Evolutionary conservation across 2,329 filamentous ascomycete species (phyloP).

Genomic region (Epichloe uncinata): DNA sequence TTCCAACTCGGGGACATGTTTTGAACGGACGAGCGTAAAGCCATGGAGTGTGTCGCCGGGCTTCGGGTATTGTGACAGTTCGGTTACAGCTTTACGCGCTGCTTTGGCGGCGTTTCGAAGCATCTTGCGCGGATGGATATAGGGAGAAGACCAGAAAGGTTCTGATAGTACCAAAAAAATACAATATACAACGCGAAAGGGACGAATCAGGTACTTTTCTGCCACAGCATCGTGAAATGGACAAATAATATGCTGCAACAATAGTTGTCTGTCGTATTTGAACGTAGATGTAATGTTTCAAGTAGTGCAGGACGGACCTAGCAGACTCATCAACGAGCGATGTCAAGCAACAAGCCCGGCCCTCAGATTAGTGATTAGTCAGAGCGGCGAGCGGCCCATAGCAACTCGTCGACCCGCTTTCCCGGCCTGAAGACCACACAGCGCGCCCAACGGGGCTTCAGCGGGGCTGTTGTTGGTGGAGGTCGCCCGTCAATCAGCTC

Average conservation of each 20-base stretch:
- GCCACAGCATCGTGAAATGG: background rate
- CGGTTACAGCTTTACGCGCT: conserved; percentile 54
- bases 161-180: background rate
- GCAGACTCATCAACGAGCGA: no score
- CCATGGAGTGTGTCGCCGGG: conserved; percentile 81
- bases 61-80: conserved; percentile 61
- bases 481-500: no score
- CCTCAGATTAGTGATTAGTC: no score
- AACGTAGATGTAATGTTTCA: background rate
- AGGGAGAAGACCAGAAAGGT: background rate
- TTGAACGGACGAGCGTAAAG: conserved; percentile 78
- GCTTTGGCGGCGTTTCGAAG: conserved; percentile 38
- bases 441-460: no score
- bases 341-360: no score
- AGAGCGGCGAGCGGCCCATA: no score
- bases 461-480: no score
- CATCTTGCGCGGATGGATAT: conserved; percentile 23
- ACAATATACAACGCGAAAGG: background rate
- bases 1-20: conserved; percentile 89
- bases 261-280: no score
- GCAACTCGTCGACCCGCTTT: no score
- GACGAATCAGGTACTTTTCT: background rate
- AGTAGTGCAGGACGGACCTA: background rate
- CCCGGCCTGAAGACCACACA: no score
- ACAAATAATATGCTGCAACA: background rate